These are phyloP conservation scores for Aureobasidium subglaciale DNA, from an alignment of 2,329 filamentous ascomycete genomes.

Conservation along the genomic window DNA sequence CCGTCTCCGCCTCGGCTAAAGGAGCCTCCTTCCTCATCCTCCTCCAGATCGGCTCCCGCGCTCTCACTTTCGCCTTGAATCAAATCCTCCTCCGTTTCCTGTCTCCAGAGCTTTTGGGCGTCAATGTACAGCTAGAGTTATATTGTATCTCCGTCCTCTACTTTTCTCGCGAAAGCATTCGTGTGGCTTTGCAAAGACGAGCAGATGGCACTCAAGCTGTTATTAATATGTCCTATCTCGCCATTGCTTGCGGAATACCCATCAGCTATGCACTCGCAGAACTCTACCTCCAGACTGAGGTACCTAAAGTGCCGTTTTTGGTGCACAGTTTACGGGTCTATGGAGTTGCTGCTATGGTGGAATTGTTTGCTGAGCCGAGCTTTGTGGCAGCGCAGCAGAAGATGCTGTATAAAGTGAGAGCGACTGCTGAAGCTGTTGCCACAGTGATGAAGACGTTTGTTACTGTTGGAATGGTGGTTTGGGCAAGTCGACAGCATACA, in stretches of 20 bases:
- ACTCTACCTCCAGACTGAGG: conserved; percentile 55
- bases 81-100: conserved; percentile 83
- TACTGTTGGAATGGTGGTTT: conserved; percentile 65
- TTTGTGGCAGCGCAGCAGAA: conserved; percentile 83
- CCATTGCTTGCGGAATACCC: conserved; percentile 60
- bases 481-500: conserved; percentile 45
- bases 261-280: conserved; percentile 58
- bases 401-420: conserved; percentile 71
- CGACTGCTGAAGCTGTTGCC: conserved; percentile 73
- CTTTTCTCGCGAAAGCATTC: conserved; percentile 84
- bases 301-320: conserved; percentile 57
- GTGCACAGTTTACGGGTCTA: conserved; percentile 48
- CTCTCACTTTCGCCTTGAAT: conserved; percentile 84
- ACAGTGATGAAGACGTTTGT: conserved; percentile 69
- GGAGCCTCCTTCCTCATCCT: conserved; percentile 81
- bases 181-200: conserved; percentile 80
- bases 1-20: conserved; percentile 47
- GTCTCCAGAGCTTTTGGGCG: conserved; percentile 74
- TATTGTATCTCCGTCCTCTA: conserved; percentile 91
- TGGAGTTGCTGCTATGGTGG: conserved; percentile 55
- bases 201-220: conserved; percentile 59
- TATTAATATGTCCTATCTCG: conserved; percentile 81
- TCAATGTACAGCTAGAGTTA: conserved; percentile 84
- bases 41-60: conserved; percentile 80
- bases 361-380: conserved; percentile 78